A percentile compares a stretch with the other conserved stretches of the same genome.
Evolutionary conservation across 148 eudicot genomes (phyloP).

Genomic region (Selenicereus undatus): DNA sequence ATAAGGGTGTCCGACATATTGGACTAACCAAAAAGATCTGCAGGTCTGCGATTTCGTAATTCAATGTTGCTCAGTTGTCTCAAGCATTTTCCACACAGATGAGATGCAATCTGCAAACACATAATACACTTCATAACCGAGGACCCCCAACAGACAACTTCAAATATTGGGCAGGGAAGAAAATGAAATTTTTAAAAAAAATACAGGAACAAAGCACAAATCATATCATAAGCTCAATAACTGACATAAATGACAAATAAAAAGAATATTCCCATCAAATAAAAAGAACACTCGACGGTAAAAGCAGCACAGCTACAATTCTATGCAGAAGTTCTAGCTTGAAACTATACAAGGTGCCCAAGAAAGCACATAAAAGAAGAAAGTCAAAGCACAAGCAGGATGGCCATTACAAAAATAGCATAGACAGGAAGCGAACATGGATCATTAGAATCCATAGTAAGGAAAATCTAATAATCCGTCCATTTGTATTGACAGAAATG

Average conservation of each 20-base stretch:
- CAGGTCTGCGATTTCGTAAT: slow-evolving; percentile 14
- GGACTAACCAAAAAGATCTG: background rate
- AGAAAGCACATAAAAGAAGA: background rate
- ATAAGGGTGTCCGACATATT: slow-evolving; percentile 51
- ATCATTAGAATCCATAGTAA: no score
- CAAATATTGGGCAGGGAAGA: background rate
- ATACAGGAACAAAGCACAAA: background rate
- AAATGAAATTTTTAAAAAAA: background rate
- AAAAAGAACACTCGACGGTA: background rate
- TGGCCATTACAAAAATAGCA: no score
- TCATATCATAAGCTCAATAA: background rate
- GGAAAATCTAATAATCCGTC: no score
- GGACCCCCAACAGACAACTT: background rate
- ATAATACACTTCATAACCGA: background rate
- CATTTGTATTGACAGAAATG: no score
- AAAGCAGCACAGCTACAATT: background rate
- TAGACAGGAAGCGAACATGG: no score
- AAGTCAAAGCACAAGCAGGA: background rate
- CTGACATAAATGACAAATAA: background rate
- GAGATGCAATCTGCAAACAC: slow-evolving; percentile 9
- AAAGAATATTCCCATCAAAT: background rate
- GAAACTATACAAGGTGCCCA: background rate
- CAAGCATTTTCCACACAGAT: background rate
- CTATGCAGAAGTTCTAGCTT: background rate
- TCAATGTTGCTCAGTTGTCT: background rate